Evolutionary conservation across 192 early-diverging fungal genomes (phyloP), one percentile per base, ranked within the genome.

Genomic region (Backusella sp.): DNA sequence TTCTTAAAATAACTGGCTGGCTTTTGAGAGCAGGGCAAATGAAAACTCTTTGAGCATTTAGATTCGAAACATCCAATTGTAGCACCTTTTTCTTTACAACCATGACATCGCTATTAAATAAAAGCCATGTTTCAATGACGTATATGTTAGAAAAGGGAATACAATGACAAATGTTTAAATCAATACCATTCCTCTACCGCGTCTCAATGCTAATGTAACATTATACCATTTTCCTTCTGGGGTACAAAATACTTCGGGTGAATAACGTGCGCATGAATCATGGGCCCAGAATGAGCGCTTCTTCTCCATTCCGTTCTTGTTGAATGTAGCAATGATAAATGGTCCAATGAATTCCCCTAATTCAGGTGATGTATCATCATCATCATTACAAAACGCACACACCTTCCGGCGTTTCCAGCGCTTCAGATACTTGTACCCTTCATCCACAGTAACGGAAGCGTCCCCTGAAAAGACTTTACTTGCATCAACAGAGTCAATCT

Each of bases 1-100:
- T 90, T 86, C 35, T 91, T 88, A 75, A 96, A 95, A 70, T 90
- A 86, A 14, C 84, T 84, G 67, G 87, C 82, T 5, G 90, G 88
- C 75, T 92, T 93, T 41, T 83, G 84, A 5, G 95, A 92, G 75
- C 96, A 97, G 44, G 84, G 81, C 5, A 96, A 81, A 76, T 97
- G 96, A 74, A 93, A 97, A 28, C 91, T 94, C 70, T 87, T 84
- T n/a, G 87, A 82, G 77, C 96, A 97, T 67, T 93, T 90, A 6
- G 87, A 86, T 72, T 96, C 90, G 78, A 96, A 96, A 76, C 96
- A 97, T 11, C 95, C 95, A 35, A 94, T 85, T 0, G 95, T 94
- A 0, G 96, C 95, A 0, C 96, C 96, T 12, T 90, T 89, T 75
- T 92, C 90, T 68, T 89, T 91, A 80, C 96, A 97, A 2, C 56